These are phyloP conservation scores for Hibiscus mutabilis DNA, from an alignment of 345 rosid genomes.

Conservation along the genomic window DNA sequence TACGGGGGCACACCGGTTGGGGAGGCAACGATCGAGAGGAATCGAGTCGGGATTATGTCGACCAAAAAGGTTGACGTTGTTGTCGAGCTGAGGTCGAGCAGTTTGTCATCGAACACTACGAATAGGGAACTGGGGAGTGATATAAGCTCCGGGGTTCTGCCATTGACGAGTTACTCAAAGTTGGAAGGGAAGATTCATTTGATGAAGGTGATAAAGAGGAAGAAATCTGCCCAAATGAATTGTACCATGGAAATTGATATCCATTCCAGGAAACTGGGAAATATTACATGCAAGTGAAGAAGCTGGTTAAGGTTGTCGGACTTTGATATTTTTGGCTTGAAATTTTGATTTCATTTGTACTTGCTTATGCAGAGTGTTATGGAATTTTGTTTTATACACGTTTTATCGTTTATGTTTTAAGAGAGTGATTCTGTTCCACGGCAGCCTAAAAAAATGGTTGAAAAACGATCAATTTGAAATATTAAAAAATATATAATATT, in stretches of 20 bases:
- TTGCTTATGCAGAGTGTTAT: not conserved
- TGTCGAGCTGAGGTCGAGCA: not conserved
- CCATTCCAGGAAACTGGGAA: not conserved
- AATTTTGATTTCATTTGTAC: not conserved
- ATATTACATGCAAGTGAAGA: slow-evolving; percentile 1
- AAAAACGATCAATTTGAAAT: no score
- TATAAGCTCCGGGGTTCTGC: not conserved
- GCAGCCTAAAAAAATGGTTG: no score
- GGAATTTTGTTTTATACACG: not conserved
- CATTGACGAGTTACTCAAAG: not conserved
- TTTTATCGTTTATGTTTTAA: no score
- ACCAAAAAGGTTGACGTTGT: not conserved
- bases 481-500: no score
- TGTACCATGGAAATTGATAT: slow-evolving; percentile 1
- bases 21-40: not conserved
- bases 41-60: slow-evolving; percentile 1
- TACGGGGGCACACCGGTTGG: slow-evolving; percentile 3
- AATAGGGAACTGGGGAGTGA: not conserved
- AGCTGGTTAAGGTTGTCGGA: not conserved
- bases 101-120: not conserved
- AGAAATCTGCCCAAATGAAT: slow-evolving; percentile 5
- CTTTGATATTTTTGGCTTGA: not conserved
- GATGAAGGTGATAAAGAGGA: slow-evolving; percentile 6
- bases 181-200: slow-evolving; percentile 8
- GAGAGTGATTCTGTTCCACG: no score